Base-by-base conservation (phyloP, 108 stramenopile genomes). In the Mediolabrus comicus region DNA sequence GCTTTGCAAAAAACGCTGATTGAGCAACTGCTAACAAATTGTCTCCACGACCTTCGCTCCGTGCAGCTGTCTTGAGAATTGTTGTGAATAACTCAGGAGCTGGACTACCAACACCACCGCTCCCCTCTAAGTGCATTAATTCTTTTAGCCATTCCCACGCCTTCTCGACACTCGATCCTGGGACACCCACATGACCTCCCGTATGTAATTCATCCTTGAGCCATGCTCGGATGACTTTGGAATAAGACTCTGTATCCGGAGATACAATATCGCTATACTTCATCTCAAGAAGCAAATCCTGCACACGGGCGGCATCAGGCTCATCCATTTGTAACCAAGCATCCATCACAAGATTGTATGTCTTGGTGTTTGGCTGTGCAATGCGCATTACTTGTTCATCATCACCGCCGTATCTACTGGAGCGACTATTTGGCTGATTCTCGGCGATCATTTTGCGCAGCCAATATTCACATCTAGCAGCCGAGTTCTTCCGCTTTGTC, bases 151-250 rank as follows among this genome's bases (percentile, higher is more conserved):
- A 88, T 9, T 69, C 68, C 30, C 55, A 76, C 9, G 89, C 92
- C 24, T 73, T 72, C 16, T 75, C 46, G 14, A 84, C 62, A 30
- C 82, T 72, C 3, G 73, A 58, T 46, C 75, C 61, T 60, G 77
- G 28, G 61, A 83, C 25, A 13, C 79, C 80, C 13, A 51, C 39
- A 4, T 64, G 69, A 55, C 58, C 43, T 34, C 32, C 46, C 16
- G 55, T 59, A 24, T 30, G 34, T 62, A 60, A 31, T 66, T 68
- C 62, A 79, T 85, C 43, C 22, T 80, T 62, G 17, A 88, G 53
- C 92, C 92, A 94, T 34, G 86, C 85, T 4, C 82, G 76, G 46
- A 94, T 89, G 3, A 94, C 87, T 56, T 81, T 75, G 2, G 84
- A 62, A 66, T 80, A 94, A 1, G 84, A 83, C 51, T 88, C 88